phyloP scores from a whole-genome alignment of 352 stramenopile genomes.

The Phytophthora pluvialis region DNA sequence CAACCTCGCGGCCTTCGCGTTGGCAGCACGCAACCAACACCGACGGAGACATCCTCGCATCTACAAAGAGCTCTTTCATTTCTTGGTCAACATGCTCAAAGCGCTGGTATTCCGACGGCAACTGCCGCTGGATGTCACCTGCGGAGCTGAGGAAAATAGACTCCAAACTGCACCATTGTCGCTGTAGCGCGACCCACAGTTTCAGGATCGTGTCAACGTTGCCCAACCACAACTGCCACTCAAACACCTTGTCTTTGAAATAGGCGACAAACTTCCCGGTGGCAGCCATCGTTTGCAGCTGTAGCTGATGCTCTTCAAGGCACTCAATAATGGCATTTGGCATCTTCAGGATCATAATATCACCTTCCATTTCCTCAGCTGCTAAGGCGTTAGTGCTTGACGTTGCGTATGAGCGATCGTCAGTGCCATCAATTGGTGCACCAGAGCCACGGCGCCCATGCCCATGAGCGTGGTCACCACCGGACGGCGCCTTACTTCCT shows the following conservation, averaged over 20 bases:
- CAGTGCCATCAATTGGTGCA: neutral
- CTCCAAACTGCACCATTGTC: conserved; percentile 94
- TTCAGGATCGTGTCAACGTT: conserved; percentile 95
- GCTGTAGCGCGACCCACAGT: conserved; percentile 92
- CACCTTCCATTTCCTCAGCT: conserved; percentile 57
- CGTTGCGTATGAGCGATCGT: neutral
- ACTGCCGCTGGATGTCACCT: conserved; percentile 92
- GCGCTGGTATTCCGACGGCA: conserved; percentile 91
- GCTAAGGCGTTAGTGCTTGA: conserved; percentile 9
- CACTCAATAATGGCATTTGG: conserved; percentile 93
- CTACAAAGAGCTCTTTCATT: conserved; percentile 79
- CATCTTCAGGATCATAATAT: conserved; percentile 91
- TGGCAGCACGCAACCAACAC: conserved; percentile 79
- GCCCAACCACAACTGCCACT: conserved; percentile 93
- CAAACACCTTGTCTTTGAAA: conserved; percentile 95
- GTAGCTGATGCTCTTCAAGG: conserved; percentile 95
- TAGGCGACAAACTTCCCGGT: conserved; percentile 97
- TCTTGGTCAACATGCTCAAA: conserved; percentile 90
- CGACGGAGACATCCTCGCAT: conserved; percentile 69
- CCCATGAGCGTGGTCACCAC: neutral
- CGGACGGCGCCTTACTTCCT: conserved; percentile 24
- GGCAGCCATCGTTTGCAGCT: conserved; percentile 96
- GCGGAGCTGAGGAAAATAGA: conserved; percentile 94
- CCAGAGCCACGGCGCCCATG: conserved; percentile 1
- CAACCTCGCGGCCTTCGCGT: conserved; percentile 77